phyloP scores from a whole-genome alignment of 2,329 filamentous ascomycete species.

The Aspergillus fischeri region DNA sequence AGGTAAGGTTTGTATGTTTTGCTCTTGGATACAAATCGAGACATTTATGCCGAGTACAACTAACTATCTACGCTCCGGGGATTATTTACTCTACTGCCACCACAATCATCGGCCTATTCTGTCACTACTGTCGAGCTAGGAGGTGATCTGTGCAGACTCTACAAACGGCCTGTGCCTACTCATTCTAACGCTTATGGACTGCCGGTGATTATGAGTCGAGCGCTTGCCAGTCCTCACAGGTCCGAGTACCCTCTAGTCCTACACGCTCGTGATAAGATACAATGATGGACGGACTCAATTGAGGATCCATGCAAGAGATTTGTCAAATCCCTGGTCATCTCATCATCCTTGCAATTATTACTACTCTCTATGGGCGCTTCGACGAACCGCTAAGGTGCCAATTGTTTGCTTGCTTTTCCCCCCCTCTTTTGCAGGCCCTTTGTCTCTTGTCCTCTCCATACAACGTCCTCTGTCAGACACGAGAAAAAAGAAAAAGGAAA shows the following conservation, averaged over 20 bases:
- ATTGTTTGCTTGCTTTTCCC: neutral
- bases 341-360: too few relatives aligned
- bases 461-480: neutral
- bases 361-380: too few relatives aligned
- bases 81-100: neutral
- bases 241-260: too few relatives aligned
- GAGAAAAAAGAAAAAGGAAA: neutral
- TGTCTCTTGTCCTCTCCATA: neutral
- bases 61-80: neutral
- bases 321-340: too few relatives aligned
- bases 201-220: too few relatives aligned
- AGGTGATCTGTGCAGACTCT: neutral
- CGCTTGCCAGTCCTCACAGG: too few relatives aligned
- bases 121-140: neutral
- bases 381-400: too few relatives aligned
- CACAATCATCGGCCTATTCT: neutral
- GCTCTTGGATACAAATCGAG: neutral
- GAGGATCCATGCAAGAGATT: too few relatives aligned
- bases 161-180: too few relatives aligned
- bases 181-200: too few relatives aligned
- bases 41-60: neutral
- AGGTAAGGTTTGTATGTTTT: neutral
- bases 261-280: too few relatives aligned
- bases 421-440: neutral
- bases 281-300: too few relatives aligned